phyloP scores from a whole-genome alignment of 805 yeast genomes.

The Vanderwaltozyma yarrowii region DNA sequence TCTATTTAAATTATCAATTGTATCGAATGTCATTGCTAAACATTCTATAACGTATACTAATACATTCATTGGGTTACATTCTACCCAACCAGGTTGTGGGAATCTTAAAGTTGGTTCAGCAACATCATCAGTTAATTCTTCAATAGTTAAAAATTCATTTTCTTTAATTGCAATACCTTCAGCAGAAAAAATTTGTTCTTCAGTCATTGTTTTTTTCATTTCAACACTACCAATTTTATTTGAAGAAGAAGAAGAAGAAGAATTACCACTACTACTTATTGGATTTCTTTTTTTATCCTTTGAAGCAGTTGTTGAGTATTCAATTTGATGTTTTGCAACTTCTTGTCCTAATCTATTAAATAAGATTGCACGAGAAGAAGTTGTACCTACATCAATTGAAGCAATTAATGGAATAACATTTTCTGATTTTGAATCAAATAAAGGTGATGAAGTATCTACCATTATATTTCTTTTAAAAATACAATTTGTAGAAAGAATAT shows the following conservation, averaged over 20 bases:
- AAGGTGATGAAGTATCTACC: slow-evolving; percentile 1
- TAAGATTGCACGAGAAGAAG: slow-evolving; percentile 80
- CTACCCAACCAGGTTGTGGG: slow-evolving; percentile 89
- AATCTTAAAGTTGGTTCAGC: slow-evolving; percentile 62
- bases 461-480: not conserved
- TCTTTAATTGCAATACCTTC: slow-evolving; percentile 66
- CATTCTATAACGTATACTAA: slow-evolving; percentile 67
- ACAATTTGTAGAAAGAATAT: not conserved
- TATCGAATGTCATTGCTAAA: slow-evolving; percentile 51
- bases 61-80: slow-evolving; percentile 79
- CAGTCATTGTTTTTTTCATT: slow-evolving; percentile 1
- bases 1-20: slow-evolving; percentile 47
- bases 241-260: not conserved
- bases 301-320: slow-evolving; percentile 67
- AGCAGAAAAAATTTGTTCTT: slow-evolving; percentile 50
- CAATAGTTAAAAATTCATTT: slow-evolving; percentile 50
- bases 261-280: too few species aligned
- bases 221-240: not conserved
- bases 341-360: slow-evolving; percentile 67
- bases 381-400: slow-evolving; percentile 84
- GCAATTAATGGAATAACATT: slow-evolving; percentile 37
- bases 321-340: slow-evolving; percentile 82
- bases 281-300: slow-evolving; percentile 15
- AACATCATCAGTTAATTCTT: slow-evolving; percentile 34
- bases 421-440: not conserved